A percentile compares a stretch with the other conserved stretches of the same genome.
Evolutionary conservation across 495 filamentous ascomycete species (phyloP).

Genomic region (Parmelia sp.): DNA sequence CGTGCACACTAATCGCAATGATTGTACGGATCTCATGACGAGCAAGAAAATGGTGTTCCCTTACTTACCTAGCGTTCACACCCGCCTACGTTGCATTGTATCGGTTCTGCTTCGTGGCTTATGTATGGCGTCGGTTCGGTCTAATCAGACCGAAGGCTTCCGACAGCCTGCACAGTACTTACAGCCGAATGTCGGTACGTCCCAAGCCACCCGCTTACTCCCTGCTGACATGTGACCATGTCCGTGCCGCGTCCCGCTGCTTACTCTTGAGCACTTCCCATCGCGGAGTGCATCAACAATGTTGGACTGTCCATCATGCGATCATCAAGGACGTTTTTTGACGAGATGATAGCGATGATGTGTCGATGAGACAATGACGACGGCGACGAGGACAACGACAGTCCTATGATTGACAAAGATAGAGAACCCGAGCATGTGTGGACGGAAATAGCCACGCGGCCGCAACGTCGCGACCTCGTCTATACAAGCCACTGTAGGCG

Average conservation of each 20-base stretch:
- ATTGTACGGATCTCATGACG: no score
- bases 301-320: neutral
- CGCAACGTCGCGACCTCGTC: neutral
- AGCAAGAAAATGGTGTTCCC: no score
- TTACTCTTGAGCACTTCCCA: no score
- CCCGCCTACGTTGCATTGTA: no score
- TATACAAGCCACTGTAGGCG: neutral
- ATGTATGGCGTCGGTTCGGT: constrained; percentile 13
- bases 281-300: no score
- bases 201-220: neutral
- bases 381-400: neutral
- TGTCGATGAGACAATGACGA: neutral
- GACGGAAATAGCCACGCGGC: neutral
- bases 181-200: neutral
- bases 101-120: neutral
- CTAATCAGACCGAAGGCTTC: neutral
- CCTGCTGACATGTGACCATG: neutral
- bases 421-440: neutral
- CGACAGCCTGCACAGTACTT: neutral
- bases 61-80: no score
- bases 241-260: no score
- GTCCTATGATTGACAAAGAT: neutral
- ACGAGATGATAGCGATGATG: neutral
- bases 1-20: no score
- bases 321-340: neutral